Conservation (phyloP, 345 rosid genomes). For the Bruguiera parviflora region DNA sequence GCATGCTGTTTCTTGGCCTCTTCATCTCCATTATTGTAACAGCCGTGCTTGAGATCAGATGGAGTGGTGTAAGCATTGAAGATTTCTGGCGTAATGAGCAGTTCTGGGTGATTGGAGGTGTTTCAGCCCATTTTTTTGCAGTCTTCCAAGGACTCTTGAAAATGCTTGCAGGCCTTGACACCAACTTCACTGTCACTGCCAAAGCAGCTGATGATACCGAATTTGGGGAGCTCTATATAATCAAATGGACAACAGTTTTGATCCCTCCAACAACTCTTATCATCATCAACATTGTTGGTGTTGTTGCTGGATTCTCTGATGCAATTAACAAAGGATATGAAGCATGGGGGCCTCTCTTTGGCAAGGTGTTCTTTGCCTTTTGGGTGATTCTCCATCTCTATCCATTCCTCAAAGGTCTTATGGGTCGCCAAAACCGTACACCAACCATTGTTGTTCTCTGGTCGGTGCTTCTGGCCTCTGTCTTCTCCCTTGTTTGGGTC, state of each 20-base stretch:
- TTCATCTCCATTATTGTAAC: conserved; percentile 83
- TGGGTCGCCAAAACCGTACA: conserved; percentile 96
- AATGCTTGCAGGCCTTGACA: conserved; percentile 89
- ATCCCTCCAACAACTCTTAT: conserved; percentile 91
- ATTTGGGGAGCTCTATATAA: conserved; percentile 87
- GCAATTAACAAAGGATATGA: conserved; percentile 96
- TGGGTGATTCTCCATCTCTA: conserved; percentile 98
- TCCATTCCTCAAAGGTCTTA: conserved; percentile 99
- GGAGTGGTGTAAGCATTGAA: conserved; percentile 97
- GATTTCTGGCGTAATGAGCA: conserved; percentile 96
- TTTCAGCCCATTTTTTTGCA: conserved; percentile 92
- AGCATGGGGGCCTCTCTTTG: conserved; percentile 97
- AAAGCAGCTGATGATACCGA: conserved; percentile 87
- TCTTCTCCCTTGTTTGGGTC: conserved; percentile 96
- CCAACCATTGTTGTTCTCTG: conserved; percentile 92
- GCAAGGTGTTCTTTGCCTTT: conserved; percentile 87
- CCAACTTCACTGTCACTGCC: conserved; percentile 93
- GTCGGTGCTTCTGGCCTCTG: conserved; percentile 94
- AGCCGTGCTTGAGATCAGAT: conserved; percentile 80
- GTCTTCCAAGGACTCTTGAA: conserved; percentile 95
- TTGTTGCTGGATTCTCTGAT: conserved; percentile 98
- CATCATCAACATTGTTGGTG: conserved; percentile 83
- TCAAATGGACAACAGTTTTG: conserved; percentile 91
- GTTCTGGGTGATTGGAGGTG: conserved; percentile 98
- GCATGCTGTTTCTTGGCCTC: conserved; percentile 82